These are phyloP conservation scores for Sinapis alba DNA, from an alignment of 441 rosid genomes.

Conservation along the genomic window DNA sequence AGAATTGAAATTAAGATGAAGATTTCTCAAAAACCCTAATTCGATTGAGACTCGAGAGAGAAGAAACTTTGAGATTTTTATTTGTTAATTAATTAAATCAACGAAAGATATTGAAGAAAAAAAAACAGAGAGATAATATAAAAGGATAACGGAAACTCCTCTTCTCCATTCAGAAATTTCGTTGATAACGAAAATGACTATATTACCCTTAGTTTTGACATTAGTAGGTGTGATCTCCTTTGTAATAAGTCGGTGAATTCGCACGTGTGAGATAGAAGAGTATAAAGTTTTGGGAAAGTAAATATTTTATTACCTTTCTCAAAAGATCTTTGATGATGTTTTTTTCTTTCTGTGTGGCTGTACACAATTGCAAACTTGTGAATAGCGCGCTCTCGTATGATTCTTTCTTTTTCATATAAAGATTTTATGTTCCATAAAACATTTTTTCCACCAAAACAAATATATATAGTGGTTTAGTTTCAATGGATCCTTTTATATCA, in stretches of 20 bases:
- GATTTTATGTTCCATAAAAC: too few species aligned
- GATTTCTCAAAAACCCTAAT: slow-evolving; percentile 40
- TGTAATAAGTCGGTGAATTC: slow-evolving; percentile 13
- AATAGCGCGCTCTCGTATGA: too few species aligned
- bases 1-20: slow-evolving; percentile 14
- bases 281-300: not conserved
- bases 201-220: slow-evolving; percentile 7
- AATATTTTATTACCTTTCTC: not conserved
- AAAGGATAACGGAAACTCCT: slow-evolving; percentile 37
- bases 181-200: not conserved
- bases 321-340: not conserved
- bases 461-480: too few species aligned
- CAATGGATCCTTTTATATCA: too few species aligned
- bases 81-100: not conserved
- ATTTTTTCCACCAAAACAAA: too few species aligned
- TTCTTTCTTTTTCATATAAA: too few species aligned
- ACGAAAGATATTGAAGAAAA: not conserved
- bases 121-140: slow-evolving; percentile 17
- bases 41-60: slow-evolving; percentile 22
- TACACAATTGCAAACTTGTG: not conserved
- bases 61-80: slow-evolving; percentile 1
- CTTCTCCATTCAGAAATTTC: slow-evolving; percentile 30
- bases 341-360: not conserved
- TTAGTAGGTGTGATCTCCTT: not conserved
- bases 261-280: slow-evolving; percentile 2